Evolutionary conservation across 2,329 filamentous ascomycete genomes (phyloP).

Genomic region (Aureobasidium sp.): DNA sequence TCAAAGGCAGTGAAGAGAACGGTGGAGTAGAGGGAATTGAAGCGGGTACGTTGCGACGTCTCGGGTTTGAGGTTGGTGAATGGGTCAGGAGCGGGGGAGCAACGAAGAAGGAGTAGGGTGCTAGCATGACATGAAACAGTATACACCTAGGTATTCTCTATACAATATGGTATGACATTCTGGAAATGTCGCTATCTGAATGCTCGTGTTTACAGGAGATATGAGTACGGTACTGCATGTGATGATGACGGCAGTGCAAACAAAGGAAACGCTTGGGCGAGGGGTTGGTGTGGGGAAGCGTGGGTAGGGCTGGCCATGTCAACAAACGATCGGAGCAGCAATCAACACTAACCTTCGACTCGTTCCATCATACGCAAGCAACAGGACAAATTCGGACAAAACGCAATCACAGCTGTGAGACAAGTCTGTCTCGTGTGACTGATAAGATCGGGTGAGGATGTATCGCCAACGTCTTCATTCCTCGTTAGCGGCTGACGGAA

Average conservation of each 20-base stretch:
- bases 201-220: background rate
- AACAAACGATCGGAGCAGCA: background rate
- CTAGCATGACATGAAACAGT: background rate
- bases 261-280: background rate
- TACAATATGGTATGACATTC: background rate
- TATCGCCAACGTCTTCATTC: constrained; percentile 10
- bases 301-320: background rate
- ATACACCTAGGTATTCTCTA: background rate
- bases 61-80: constrained; percentile 84
- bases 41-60: constrained; percentile 54
- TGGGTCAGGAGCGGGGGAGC: constrained; percentile 48
- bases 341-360: background rate
- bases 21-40: constrained; percentile 27
- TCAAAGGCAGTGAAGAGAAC: constrained; percentile 27
- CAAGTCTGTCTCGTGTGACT: background rate
- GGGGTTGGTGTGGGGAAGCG: constrained; percentile 1
- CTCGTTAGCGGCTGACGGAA: constrained; percentile 9
- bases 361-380: background rate
- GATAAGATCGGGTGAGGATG: constrained; percentile 9
- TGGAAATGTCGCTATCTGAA: background rate
- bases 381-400: background rate
- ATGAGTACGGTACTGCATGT: background rate
- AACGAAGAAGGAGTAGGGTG: background rate
- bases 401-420: background rate
- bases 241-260: background rate